A percentile compares a stretch with the other conserved stretches of the same genome.
Conservation (phyloP, 129 eudicot species). For the Daucus carota region DNA sequence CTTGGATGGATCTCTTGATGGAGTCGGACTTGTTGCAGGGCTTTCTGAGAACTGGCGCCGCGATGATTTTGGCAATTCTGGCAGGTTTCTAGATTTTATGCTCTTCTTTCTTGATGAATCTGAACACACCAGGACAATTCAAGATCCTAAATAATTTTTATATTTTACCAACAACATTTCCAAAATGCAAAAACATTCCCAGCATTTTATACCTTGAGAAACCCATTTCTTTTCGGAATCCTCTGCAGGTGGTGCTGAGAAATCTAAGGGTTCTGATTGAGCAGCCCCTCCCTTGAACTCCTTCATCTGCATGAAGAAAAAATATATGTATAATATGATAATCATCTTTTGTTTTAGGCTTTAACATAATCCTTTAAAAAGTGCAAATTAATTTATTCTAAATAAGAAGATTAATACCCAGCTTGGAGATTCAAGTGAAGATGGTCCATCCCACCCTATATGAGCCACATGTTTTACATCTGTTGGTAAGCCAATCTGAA, state of each 20-base stretch:
- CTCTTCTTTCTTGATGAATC: not conserved
- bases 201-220: not conserved
- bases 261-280: conserved; percentile 6
- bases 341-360: not conserved
- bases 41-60: conserved; percentile 1
- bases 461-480: conserved; percentile 88
- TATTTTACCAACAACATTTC: not conserved
- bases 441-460: conserved; percentile 65
- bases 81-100: not conserved
- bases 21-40: not conserved
- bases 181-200: not conserved
- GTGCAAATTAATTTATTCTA: not conserved
- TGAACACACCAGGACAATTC: not conserved
- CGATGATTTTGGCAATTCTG: conserved; percentile 12
- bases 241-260: not conserved
- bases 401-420: conserved; percentile 44
- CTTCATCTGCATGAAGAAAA: conserved; percentile 3
- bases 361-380: not conserved
- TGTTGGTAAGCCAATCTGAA: conserved; percentile 64
- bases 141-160: not conserved
- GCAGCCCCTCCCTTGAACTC: not conserved
- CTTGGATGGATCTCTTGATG: not conserved
- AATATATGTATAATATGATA: not conserved
- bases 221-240: not conserved
- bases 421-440: conserved; percentile 51